Percentiles rank a stretch among this genome's conserved stretches.
Conservation (phyloP, 768 basidiomycete species). For the Pleurotus djamor region DNA sequence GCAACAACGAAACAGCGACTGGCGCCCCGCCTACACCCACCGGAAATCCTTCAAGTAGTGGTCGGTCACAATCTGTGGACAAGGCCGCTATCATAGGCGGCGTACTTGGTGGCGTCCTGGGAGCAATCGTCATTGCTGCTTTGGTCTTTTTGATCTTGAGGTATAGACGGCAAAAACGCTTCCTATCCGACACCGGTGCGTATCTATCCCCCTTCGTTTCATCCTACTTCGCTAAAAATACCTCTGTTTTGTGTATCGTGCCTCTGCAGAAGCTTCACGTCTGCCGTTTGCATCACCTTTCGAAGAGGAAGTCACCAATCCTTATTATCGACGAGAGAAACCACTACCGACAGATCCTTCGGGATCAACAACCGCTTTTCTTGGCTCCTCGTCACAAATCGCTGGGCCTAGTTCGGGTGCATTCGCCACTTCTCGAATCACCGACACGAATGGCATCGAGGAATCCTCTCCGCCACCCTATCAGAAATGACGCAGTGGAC, state of each 20-base stretch:
- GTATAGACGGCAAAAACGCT: background rate
- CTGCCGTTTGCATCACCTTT: background rate
- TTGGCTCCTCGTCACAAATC: too few species aligned
- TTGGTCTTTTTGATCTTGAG: background rate
- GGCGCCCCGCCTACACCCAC: background rate
- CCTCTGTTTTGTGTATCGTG: background rate
- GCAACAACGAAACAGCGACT: background rate
- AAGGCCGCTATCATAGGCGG: conserved; percentile 4
- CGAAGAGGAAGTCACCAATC: background rate
- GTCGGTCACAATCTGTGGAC: too few species aligned
- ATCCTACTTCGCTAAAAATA: background rate
- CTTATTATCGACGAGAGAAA: background rate
- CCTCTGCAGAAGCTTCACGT: background rate
- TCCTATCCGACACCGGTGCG: background rate
- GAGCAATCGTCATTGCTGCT: background rate
- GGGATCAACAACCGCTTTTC: background rate
- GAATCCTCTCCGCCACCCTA: too few species aligned
- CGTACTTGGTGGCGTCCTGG: background rate
- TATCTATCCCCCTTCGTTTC: too few species aligned
- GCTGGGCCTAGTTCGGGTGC: too few species aligned
- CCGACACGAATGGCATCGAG: too few species aligned
- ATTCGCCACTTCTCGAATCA: too few species aligned
- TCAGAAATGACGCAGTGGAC: too few species aligned
- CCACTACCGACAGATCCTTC: background rate
- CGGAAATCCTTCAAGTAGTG: background rate